These are phyloP conservation scores for Bassia scoparia DNA, from an alignment of 148 eudicot species.

Conservation along the genomic window DNA sequence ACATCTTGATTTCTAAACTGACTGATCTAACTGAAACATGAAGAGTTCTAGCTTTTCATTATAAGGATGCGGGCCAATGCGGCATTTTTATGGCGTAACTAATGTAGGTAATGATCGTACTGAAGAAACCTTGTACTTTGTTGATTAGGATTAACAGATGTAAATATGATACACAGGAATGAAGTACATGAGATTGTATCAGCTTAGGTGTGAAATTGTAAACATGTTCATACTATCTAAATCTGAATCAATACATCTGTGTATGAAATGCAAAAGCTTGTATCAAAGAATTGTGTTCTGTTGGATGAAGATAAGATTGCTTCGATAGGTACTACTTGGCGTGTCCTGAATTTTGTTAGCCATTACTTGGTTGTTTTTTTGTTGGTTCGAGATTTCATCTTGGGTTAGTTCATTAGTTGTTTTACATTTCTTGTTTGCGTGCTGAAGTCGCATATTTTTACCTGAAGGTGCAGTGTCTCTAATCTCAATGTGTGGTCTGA, in stretches of 20 bases:
- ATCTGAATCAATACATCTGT: constrained; percentile 8
- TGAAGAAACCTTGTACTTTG: constrained; percentile 19
- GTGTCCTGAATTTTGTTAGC: constrained; percentile 6
- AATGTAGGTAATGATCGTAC: constrained; percentile 22
- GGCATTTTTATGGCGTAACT: constrained; percentile 9
- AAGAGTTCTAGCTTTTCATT: constrained; percentile 5
- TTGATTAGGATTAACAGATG: constrained; percentile 22
- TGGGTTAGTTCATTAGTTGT: constrained; percentile 3
- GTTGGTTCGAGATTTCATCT: not conserved
- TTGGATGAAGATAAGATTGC: not conserved
- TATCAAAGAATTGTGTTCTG: not conserved
- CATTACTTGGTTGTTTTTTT: not conserved
- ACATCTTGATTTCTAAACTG: constrained; percentile 3
- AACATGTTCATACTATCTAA: constrained; percentile 1
- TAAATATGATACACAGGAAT: constrained; percentile 26
- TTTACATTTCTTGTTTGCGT: not conserved
- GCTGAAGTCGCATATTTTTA: not conserved
- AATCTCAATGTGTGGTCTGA: too few relatives aligned
- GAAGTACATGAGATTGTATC: constrained; percentile 20
- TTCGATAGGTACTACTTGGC: not conserved
- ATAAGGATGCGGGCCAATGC: constrained; percentile 2
- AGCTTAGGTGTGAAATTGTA: constrained; percentile 25
- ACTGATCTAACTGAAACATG: constrained; percentile 11
- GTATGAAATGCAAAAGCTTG: constrained; percentile 25
- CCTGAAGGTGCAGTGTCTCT: not conserved